phyloP scores from a whole-genome alignment of 345 rosid species.

The Cardiospermum halicacabum region DNA sequence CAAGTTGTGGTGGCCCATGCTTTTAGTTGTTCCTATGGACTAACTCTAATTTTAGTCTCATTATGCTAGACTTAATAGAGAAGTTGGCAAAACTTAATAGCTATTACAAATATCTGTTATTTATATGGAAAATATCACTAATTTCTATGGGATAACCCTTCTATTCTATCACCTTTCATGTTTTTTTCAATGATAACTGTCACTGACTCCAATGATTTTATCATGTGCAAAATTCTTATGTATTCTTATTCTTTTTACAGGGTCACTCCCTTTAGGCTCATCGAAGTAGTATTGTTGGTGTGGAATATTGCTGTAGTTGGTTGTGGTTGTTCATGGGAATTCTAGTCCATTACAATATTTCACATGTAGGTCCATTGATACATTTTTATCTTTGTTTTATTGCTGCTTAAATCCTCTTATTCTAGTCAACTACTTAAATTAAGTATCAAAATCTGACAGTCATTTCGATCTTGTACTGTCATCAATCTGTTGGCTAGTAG shows the following conservation, averaged over 20 bases:
- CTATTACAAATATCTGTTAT: no score
- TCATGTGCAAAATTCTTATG: slow-evolving; percentile 10
- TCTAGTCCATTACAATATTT: slow-evolving; percentile 78
- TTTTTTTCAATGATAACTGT: background rate
- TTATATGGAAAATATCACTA: no score
- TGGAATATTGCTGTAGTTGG: slow-evolving; percentile 83
- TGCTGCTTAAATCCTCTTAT: background rate
- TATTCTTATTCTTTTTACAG: slow-evolving; percentile 43
- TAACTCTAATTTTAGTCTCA: background rate
- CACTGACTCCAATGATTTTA: no score
- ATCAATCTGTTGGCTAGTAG: slow-evolving; percentile 67
- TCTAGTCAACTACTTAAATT: no score
- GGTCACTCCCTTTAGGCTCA: slow-evolving; percentile 83
- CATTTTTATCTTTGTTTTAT: slow-evolving; percentile 6
- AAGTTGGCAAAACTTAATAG: background rate
- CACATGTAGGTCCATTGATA: slow-evolving; percentile 61
- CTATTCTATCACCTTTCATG: background rate
- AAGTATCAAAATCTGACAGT: background rate
- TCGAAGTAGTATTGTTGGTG: slow-evolving; percentile 81
- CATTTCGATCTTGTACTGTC: background rate
- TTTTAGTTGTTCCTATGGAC: background rate
- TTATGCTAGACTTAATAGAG: background rate
- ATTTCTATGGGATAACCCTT: no score
- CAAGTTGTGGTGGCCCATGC: background rate
- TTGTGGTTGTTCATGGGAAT: slow-evolving; percentile 75